Percentiles rank a stretch among this genome's conserved stretches.
Evolutionary conservation across 768 basidiomycete genomes (phyloP).

Genomic region (Cystoderma amianthinum): DNA sequence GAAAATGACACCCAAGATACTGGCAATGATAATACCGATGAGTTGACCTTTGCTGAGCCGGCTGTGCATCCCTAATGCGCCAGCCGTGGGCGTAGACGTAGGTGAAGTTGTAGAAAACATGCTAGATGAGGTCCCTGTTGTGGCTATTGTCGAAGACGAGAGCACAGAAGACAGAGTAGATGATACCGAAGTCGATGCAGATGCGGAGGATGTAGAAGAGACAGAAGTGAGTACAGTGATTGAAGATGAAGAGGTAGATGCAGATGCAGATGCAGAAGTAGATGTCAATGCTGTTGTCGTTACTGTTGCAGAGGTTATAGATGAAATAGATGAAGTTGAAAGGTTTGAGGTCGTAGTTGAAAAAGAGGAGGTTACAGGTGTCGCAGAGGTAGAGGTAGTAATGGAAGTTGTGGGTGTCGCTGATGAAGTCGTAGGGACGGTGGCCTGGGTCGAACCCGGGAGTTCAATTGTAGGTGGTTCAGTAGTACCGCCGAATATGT

Average conservation of each 20-base stretch:
- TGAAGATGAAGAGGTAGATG: conserved; percentile 20
- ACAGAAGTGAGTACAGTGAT: conserved; percentile 13
- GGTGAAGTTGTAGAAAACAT: conserved; percentile 8
- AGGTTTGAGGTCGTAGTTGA: conserved; percentile 20
- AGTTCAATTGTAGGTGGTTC: conserved; percentile 39
- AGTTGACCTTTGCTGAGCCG: conserved; percentile 31
- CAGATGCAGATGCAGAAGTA: conserved; percentile 14
- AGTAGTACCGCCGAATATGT: conserved; percentile 71
- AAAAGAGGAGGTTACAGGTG: conserved; percentile 17
- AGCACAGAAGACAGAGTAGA: conserved; percentile 5
- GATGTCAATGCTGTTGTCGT: conserved; percentile 5
- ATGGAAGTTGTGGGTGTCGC: conserved; percentile 25
- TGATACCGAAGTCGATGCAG: conserved; percentile 14
- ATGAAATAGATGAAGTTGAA: conserved; percentile 11
- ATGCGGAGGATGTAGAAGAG: conserved; percentile 20
- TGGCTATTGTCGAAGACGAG: conserved; percentile 13
- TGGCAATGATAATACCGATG: conserved; percentile 53
- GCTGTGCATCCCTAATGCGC: conserved; percentile 7
- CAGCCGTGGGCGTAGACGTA: conserved; percentile 4
- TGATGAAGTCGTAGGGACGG: conserved; percentile 20
- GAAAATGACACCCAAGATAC: conserved; percentile 52
- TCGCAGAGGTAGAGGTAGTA: conserved; percentile 16
- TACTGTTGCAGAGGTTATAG: conserved; percentile 10
- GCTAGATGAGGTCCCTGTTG: conserved; percentile 6
- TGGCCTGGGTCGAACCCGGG: conserved; percentile 9